These are phyloP conservation scores for Glycyrrhiza uralensis DNA, from an alignment of 306 rosid genomes.

Conservation along the genomic window DNA sequence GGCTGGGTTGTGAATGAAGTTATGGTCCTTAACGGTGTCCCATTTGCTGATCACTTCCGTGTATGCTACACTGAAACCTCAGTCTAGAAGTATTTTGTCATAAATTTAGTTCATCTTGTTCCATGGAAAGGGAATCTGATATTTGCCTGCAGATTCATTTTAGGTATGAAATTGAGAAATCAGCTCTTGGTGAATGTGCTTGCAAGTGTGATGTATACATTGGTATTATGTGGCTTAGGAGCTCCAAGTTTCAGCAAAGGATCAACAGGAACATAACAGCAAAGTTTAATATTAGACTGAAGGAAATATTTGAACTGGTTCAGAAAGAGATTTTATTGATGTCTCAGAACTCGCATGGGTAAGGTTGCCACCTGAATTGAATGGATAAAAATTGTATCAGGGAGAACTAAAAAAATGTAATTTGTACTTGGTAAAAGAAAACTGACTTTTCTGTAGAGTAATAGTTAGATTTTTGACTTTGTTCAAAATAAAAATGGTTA, in stretches of 20 bases:
- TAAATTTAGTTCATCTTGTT: conserved; percentile 9
- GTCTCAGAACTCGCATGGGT: conserved; percentile 20
- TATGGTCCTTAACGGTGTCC: conserved; percentile 67
- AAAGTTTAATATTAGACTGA: conserved; percentile 43
- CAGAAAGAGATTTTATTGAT: conserved; percentile 56
- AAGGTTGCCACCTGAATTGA: no score
- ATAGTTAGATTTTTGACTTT: neutral
- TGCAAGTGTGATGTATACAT: conserved; percentile 60
- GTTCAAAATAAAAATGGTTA: neutral
- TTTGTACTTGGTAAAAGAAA: neutral
- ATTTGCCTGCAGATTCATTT: conserved; percentile 55
- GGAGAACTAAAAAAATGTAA: neutral
- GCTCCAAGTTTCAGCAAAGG: conserved; percentile 61
- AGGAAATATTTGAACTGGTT: conserved; percentile 52
- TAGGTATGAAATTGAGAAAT: conserved; percentile 60
- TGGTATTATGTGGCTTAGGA: conserved; percentile 60
- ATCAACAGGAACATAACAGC: conserved; percentile 50
- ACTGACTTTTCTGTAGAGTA: neutral
- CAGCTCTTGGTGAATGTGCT: conserved; percentile 37
- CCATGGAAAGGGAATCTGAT: neutral
- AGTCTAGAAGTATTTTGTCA: neutral
- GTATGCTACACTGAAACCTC: conserved; percentile 42
- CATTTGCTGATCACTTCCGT: conserved; percentile 57
- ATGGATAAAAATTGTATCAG: neutral
- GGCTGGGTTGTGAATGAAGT: conserved; percentile 73